Conservation (phyloP, 805 yeast genomes). For the Saccharomycopsis malanga region DNA sequence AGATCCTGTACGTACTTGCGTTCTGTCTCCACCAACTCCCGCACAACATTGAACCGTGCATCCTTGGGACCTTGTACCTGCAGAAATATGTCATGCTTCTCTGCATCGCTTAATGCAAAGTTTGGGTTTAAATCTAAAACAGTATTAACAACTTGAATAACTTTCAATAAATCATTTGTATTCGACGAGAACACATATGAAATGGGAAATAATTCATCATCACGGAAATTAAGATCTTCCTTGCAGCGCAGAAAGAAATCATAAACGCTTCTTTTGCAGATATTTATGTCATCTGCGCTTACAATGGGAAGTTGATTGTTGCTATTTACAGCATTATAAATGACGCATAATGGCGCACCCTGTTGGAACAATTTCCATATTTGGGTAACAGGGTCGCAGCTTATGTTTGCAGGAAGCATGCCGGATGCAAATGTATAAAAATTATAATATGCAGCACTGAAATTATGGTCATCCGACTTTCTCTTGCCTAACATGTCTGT, state of each 20-base stretch:
- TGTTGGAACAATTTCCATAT: conserved; percentile 83
- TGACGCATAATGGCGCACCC: conserved; percentile 84
- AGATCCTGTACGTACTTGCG: conserved; percentile 88
- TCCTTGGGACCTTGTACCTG: conserved; percentile 31
- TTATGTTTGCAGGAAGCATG: conserved; percentile 61
- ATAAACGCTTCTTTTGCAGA: conserved; percentile 84
- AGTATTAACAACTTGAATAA: conserved; percentile 62
- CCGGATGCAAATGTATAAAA: conserved; percentile 67
- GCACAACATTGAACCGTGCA: conserved; percentile 68
- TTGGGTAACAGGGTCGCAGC: conserved; percentile 89
- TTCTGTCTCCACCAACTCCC: conserved; percentile 83
- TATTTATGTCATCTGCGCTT: conserved; percentile 71
- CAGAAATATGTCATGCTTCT: conserved; percentile 22
- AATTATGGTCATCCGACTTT: conserved; percentile 28
- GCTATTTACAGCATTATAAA: conserved; percentile 66
- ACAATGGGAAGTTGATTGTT: conserved; percentile 53
- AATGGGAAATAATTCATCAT: conserved; percentile 80
- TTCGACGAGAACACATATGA: conserved; percentile 82
- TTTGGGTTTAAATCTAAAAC: conserved; percentile 51
- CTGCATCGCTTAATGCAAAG: conserved; percentile 26
- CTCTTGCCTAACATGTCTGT: conserved; percentile 21
- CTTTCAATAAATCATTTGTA: conserved; percentile 69
- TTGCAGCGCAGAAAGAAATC: conserved; percentile 86
- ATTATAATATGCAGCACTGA: conserved; percentile 29
- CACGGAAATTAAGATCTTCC: conserved; percentile 62